Conservation (phyloP, 2,329 filamentous ascomycete species). For the Lasiodiplodia gonubiensis region DNA sequence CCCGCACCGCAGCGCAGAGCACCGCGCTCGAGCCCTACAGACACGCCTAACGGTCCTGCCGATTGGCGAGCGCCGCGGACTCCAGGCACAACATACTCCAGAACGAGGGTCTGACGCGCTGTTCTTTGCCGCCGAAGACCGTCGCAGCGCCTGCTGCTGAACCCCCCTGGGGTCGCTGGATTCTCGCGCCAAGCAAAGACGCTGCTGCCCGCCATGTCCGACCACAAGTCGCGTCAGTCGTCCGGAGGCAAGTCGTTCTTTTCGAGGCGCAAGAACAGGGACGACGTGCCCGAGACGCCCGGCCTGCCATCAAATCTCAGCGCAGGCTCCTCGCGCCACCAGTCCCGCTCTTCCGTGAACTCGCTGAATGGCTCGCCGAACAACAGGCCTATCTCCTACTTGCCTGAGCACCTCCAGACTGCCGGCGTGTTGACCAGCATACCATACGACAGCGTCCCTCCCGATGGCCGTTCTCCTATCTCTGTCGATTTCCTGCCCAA, state of each 20-base stretch:
- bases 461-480: conserved; percentile 72
- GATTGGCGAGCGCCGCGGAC: conserved; percentile 21
- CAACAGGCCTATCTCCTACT: conserved; percentile 62
- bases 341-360: conserved; percentile 56
- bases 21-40: conserved; percentile 24
- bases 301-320: conserved; percentile 67
- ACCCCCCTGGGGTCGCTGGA: conserved; percentile 16
- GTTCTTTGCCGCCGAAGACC: background rate
- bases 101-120: conserved; percentile 6
- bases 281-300: conserved; percentile 64
- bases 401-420: conserved; percentile 63
- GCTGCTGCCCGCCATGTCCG: conserved; percentile 34
- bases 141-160: conserved; percentile 23
- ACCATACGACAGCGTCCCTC: conserved; percentile 75
- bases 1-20: conserved; percentile 15
- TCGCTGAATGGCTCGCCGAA: conserved; percentile 63
- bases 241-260: conserved; percentile 86
- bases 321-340: conserved; percentile 76
- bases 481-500: conserved; percentile 75
- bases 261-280: conserved; percentile 76
- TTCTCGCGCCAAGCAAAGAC: background rate
- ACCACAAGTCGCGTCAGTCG: conserved; percentile 82
- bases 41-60: conserved; percentile 1
- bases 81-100: background rate
- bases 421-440: conserved; percentile 87